Base-by-base conservation (phyloP, 129 eudicot genomes). In the Kitagawia praeruptora region DNA sequence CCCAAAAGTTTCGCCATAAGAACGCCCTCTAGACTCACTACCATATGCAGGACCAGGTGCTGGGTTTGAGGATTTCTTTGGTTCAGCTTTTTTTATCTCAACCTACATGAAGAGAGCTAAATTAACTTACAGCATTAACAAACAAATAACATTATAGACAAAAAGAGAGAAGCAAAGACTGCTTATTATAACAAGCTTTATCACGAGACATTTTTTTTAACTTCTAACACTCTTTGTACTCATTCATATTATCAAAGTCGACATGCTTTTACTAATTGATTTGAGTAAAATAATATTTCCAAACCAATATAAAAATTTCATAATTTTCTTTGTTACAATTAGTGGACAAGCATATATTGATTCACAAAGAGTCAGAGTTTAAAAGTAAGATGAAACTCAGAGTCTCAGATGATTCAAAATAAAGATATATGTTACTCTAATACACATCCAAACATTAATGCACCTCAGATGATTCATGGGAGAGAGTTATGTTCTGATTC, bases 21-120 rank as follows among this genome's bases (percentile, higher is more conserved):
- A 82, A 64, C 98, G 93, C 61, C 91, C 93, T 91, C 97, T 89
- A 85, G 93, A 85, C 31, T 91, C 90, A 75, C 98, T 89, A 89
- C 91, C 90, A 58, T 88, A 91, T 67, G 93, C 89, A 79, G 93
- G 87, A 44, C 79, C 87, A 64, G 92, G 91, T 69, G 89, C 87
- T 70, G 97, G 88, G 90, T 91, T 89, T 70, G 96, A 91, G 76
- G 97, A 80, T 89, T 89, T 93, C 92, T 93, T 93, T 83, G 97
- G 98, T 87, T 93, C 98, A 15, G 97, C 97, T 87, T 88, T 94
- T 96, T 94, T 94, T 87, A 94, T 86, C 92, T 94, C 98, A 85
- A 94, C 96, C 98, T 94, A 87, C 92, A 91, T 76, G 84, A 87
- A 85, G 84, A 80, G 85, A 87, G 83, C 86, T 85, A 56, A 67